These are phyloP conservation scores for Allomyces macrogynus DNA, from an alignment of 192 early-diverging fungal species.

Conservation along the genomic window DNA sequence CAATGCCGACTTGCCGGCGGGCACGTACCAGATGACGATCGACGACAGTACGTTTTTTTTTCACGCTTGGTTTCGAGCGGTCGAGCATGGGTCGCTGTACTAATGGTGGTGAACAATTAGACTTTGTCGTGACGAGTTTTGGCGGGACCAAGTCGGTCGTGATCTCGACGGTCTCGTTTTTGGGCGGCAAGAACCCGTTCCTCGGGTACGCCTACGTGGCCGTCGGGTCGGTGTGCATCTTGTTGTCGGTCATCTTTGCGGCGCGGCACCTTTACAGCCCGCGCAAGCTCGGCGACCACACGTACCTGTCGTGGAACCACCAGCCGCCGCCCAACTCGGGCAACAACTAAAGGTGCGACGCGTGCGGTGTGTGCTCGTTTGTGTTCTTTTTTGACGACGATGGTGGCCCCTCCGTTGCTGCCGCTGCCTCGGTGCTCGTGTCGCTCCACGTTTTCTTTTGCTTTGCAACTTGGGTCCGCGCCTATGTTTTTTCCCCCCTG, in stretches of 20 bases:
- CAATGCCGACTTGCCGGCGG: slow-evolving; percentile 29
- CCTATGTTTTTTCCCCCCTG: too few species aligned
- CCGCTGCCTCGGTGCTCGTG: too few species aligned
- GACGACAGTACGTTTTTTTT: slow-evolving; percentile 42
- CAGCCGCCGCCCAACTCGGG: slow-evolving; percentile 7
- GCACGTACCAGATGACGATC: slow-evolving; percentile 54
- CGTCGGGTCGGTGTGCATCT: slow-evolving; percentile 74
- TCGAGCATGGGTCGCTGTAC: slow-evolving; percentile 1
- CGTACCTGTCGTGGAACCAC: slow-evolving; percentile 91
- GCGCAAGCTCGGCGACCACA: slow-evolving; percentile 89
- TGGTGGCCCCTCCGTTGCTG: too few species aligned
- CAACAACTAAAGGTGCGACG: background rate
- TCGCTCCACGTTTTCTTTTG: too few species aligned
- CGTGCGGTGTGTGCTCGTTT: too few species aligned
- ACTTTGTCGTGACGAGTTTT: slow-evolving; percentile 67
- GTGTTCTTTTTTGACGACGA: too few species aligned
- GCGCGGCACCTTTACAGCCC: slow-evolving; percentile 83
- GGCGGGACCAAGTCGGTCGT: slow-evolving; percentile 91
- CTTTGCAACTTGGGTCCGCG: too few species aligned
- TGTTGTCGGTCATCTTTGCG: slow-evolving; percentile 73
- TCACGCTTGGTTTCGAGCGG: background rate
- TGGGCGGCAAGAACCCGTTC: slow-evolving; percentile 95
- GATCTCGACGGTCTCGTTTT: slow-evolving; percentile 75
- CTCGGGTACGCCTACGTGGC: slow-evolving; percentile 85
- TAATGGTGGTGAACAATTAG: slow-evolving; percentile 24